Base-by-base conservation (phyloP, 495 filamentous ascomycete genomes). In the Penicillium fimorum region DNA sequence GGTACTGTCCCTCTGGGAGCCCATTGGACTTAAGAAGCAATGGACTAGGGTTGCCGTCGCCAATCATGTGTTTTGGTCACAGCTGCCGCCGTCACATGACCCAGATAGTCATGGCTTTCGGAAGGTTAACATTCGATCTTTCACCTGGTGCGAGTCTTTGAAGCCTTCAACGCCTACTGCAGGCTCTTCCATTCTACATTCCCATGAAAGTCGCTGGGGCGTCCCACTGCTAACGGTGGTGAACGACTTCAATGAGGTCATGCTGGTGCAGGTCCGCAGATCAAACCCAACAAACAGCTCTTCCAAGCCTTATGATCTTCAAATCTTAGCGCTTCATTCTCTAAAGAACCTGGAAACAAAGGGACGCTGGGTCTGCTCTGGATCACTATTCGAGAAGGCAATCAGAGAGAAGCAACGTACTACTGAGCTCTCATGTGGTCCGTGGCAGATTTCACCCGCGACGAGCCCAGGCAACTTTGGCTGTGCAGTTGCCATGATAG, bases 1-100 rank as follows among this genome's bases (percentile, higher is more conserved):
- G 27, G 32, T 81, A 6, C 57, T 82, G 15, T 79, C 76, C 9
- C 46, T 82, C 2, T 82, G 76, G 65, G 76, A 76, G 25, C 63
- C 75, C 13, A 49, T 67, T 32, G 73, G 75, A 0, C 47, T 55
- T 8, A 65, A 69, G 18, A 65, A 64, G 4, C 72, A 69, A 57
- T 83, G 80, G 80, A 57, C 66, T 20, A 69, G 79, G 33, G 73
- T 79, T 3, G 52, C 69, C 4, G 64, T 82, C 15, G 63, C 79
- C 10, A 82, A 82, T 51, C 58, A 73, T 38, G 52, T 60, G 0
- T 49, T 79, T 10, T 55, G 64, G n/a, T 25, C 47, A 0, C 56
- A 70, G 47, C 68, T 71, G 29, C 43, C 48, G 5, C 43, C 55
- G 7, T 56, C 61, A 0, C 35, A 50, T 10, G 24, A 62, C 3